A percentile compares a stretch with the other conserved stretches of the same genome.
These are phyloP conservation scores for Kodamaea alishanica DNA, from an alignment of 1,139 yeast genomes.

Conservation along the genomic window DNA sequence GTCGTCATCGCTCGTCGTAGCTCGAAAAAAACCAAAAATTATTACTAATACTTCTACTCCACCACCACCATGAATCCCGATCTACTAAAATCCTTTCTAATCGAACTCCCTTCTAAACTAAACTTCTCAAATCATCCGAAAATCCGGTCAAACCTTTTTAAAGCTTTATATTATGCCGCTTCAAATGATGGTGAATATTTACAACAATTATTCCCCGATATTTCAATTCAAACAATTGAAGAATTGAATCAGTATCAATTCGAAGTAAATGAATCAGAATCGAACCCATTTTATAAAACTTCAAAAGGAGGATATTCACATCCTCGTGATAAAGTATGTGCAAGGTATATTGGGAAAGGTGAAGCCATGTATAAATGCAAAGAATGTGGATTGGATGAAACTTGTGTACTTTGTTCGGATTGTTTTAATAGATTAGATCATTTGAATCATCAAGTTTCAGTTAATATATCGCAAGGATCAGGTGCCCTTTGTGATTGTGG, in stretches of 20 bases:
- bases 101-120: slow-evolving; percentile 24
- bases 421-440: slow-evolving; percentile 72
- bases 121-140: slow-evolving; percentile 13
- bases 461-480: slow-evolving; percentile 45
- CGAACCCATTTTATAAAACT: background rate
- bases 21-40: background rate
- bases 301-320: slow-evolving; percentile 13
- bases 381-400: slow-evolving; percentile 66
- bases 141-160: slow-evolving; percentile 20
- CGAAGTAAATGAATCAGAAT: background rate
- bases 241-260: slow-evolving; percentile 2
- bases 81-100: slow-evolving; percentile 25
- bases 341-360: slow-evolving; percentile 53
- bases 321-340: slow-evolving; percentile 58
- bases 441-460: slow-evolving; percentile 55
- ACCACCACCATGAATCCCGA: slow-evolving; percentile 6
- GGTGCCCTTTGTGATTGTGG: slow-evolving; percentile 91
- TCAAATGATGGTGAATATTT: slow-evolving; percentile 31
- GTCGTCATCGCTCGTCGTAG: background rate
- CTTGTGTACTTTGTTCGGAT: slow-evolving; percentile 68
- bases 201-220: slow-evolving; percentile 24
- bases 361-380: slow-evolving; percentile 66
- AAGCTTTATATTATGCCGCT: slow-evolving; percentile 30
- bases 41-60: background rate
- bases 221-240: background rate